phyloP scores from a whole-genome alignment of 202 grass and related monocot species.

The Cymbopogon flexuosus region DNA sequence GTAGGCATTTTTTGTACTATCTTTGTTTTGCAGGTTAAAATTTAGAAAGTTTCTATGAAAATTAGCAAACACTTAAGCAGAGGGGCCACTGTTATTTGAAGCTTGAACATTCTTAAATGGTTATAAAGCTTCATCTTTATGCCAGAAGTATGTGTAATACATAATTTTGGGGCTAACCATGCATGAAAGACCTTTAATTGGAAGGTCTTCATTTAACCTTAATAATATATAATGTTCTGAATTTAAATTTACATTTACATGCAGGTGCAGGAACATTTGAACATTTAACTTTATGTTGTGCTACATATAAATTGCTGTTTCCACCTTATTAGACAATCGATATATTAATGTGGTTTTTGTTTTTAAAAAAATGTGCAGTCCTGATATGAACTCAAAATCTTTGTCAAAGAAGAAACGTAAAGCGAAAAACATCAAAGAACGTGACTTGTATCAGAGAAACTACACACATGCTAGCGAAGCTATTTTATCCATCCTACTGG shows the following conservation, averaged over 20 bases:
- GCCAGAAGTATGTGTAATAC: neutral
- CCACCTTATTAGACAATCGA: neutral
- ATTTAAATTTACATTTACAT: neutral
- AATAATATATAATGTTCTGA: neutral
- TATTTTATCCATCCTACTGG: conserved; percentile 69
- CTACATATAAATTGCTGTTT: neutral
- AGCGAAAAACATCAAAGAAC: conserved; percentile 51
- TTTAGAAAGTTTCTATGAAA: neutral
- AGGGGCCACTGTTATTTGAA: neutral
- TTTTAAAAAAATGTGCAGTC: conserved; percentile 33
- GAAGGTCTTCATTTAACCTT: conserved; percentile 1
- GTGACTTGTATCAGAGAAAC: conserved; percentile 66
- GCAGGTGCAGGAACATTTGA: neutral
- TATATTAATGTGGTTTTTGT: neutral
- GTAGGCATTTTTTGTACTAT: neutral
- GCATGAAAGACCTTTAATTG: conserved; percentile 5
- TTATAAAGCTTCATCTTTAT: neutral
- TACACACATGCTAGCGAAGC: conserved; percentile 72
- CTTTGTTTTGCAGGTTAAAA: neutral
- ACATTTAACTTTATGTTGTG: neutral
- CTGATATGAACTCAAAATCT: conserved; percentile 46
- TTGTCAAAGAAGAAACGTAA: conserved; percentile 73
- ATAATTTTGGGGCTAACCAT: neutral
- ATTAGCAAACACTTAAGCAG: neutral
- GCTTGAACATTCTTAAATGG: neutral